A percentile compares a stretch with the other conserved stretches of the same genome.
Evolutionary conservation across 176 grass and related monocot species (phyloP).

Genomic region (Carex parvula): DNA sequence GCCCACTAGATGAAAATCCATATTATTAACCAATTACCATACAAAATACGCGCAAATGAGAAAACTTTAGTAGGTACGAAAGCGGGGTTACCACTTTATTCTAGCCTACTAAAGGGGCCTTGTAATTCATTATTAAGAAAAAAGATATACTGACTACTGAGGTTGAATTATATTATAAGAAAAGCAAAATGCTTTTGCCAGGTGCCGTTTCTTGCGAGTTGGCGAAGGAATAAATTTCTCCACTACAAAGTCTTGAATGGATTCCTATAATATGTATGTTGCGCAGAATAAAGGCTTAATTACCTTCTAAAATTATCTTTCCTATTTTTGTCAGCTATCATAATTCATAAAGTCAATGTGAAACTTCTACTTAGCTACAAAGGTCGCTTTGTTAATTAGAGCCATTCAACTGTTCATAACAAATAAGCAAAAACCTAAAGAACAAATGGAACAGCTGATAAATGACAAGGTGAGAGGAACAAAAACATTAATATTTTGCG

Average conservation of each 20-base stretch:
- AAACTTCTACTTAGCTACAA: neutral
- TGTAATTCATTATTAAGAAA: neutral
- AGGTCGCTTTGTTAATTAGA: neutral
- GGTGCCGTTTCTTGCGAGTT: neutral
- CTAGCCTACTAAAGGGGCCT: neutral
- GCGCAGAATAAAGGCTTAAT: neutral
- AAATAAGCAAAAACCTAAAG: neutral
- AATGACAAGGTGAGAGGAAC: neutral
- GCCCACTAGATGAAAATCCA: neutral
- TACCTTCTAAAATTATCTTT: neutral
- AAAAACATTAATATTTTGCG: neutral
- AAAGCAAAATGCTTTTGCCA: slow-evolving; percentile 12
- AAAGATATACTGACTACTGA: neutral
- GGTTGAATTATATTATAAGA: neutral
- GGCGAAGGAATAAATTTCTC: neutral
- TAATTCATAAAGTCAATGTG: neutral
- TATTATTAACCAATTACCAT: neutral
- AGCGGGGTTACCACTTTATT: neutral
- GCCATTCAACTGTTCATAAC: neutral
- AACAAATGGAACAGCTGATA: neutral
- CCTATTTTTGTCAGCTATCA: neutral
- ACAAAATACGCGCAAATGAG: neutral
- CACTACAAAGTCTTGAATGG: neutral
- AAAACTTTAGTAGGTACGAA: neutral
- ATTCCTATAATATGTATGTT: neutral